Evolutionary conservation across 805 yeast species (phyloP).

Genomic region (Blastobotrys americana): DNA sequence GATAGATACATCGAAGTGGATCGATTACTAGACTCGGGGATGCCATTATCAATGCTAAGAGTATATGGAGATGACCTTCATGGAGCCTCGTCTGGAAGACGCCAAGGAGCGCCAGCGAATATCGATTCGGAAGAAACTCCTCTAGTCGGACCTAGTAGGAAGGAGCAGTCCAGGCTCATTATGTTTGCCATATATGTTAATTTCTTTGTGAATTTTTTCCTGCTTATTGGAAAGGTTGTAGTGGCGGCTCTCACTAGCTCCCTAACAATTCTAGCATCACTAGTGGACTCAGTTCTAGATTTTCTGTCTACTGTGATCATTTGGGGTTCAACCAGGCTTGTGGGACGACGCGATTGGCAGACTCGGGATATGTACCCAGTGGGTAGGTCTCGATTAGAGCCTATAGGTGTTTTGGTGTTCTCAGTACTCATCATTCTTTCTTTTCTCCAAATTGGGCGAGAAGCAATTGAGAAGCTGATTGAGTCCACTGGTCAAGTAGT

Average conservation of each 20-base stretch:
- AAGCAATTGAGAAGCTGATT: constrained; percentile 47
- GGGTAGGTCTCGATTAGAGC: constrained; percentile 67
- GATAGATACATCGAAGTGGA: constrained; percentile 55
- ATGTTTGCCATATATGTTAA: constrained; percentile 57
- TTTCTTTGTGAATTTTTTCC: constrained; percentile 46
- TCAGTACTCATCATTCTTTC: constrained; percentile 65
- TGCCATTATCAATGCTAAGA: constrained; percentile 56
- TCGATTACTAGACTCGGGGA: constrained; percentile 59
- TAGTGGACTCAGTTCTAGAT: constrained; percentile 69
- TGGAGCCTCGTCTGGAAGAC: constrained; percentile 22
- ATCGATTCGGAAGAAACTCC: constrained; percentile 52
- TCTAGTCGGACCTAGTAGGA: constrained; percentile 42
- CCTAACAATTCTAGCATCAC: constrained; percentile 68
- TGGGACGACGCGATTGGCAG: constrained; percentile 39
- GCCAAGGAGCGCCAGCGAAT: constrained; percentile 48
- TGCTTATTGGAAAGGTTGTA: constrained; percentile 52
- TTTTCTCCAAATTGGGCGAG: constrained; percentile 64
- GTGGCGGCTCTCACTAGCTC: constrained; percentile 63
- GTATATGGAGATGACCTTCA: constrained; percentile 43
- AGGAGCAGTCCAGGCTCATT: constrained; percentile 41
- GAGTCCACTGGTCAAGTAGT: constrained; percentile 36
- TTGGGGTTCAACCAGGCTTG: constrained; percentile 45
- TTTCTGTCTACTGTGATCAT: constrained; percentile 69
- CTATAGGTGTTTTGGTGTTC: constrained; percentile 69
- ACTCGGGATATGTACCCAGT: constrained; percentile 46